Conservation (phyloP, 2,329 filamentous ascomycete species). For the Hymenoscyphus scutula region DNA sequence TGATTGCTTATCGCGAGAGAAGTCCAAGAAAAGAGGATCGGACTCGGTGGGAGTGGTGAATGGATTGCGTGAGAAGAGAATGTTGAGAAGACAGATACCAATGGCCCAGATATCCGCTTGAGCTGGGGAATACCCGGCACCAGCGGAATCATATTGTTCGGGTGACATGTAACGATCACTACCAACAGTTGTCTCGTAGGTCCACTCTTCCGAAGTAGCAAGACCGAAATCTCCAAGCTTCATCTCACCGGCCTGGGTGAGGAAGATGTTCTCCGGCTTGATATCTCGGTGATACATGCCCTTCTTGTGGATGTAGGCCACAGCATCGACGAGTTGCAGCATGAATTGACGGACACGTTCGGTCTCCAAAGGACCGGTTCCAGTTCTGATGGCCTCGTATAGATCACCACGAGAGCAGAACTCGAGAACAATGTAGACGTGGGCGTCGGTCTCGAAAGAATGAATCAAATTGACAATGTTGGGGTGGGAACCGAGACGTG, state of each 20-base stretch:
- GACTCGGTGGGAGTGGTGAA: conserved; percentile 87
- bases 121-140: conserved; percentile 84
- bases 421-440: conserved; percentile 90
- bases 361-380: conserved; percentile 85
- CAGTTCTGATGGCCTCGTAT: conserved; percentile 92
- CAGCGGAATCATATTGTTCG: conserved; percentile 90
- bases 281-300: conserved; percentile 96
- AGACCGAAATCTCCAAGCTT: conserved; percentile 97
- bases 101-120: conserved; percentile 97
- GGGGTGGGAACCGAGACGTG: conserved; percentile 72
- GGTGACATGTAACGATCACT: conserved; percentile 99
- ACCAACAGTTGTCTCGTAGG: conserved; percentile 87
- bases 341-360: conserved; percentile 97
- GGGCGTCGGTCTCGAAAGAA: conserved; percentile 87
- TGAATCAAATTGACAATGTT: conserved; percentile 93
- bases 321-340: conserved; percentile 86
- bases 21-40: conserved; percentile 93
- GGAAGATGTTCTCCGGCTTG: conserved; percentile 99
- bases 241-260: conserved; percentile 81
- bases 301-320: conserved; percentile 86
- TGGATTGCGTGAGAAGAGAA: conserved; percentile 94
- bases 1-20: conserved; percentile 87
- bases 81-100: conserved; percentile 93
- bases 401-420: conserved; percentile 94
- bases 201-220: conserved; percentile 86